Evolutionary conservation across 2,329 filamentous ascomycete species (phyloP).

Genomic region (Epichloe festucae): DNA sequence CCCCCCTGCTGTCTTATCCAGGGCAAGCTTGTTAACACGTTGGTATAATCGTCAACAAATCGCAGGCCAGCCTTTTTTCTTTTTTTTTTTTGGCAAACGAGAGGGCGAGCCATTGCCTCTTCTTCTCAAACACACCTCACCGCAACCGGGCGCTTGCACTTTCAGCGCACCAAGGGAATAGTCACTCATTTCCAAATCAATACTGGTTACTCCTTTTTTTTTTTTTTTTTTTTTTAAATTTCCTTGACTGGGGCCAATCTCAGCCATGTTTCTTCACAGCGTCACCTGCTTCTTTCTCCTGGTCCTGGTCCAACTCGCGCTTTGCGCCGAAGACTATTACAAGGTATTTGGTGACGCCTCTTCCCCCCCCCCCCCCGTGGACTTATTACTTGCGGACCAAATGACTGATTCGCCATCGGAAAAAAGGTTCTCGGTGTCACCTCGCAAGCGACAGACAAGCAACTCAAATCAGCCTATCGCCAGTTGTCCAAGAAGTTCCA

Average conservation of each 20-base stretch:
- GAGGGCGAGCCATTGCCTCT: not conserved
- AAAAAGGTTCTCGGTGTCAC: conserved; percentile 63
- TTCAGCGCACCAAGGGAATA: conserved; percentile 1
- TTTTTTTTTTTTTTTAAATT: not conserved
- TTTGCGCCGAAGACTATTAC: conserved; percentile 63
- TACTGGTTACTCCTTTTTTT: not conserved
- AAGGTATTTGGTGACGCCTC: conserved; percentile 38
- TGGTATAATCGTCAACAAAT: conserved; percentile 12
- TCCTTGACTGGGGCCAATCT: conserved; percentile 7
- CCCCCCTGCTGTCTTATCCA: not conserved
- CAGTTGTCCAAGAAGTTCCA: conserved; percentile 90
- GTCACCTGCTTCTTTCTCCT: conserved; percentile 39
- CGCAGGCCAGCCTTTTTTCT: not conserved
- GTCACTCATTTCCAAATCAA: not conserved
- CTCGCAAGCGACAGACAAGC: conserved; percentile 66
- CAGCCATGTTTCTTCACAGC: conserved; percentile 39
- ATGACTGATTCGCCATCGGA: not conserved
- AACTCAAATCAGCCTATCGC: conserved; percentile 90
- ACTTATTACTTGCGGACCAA: not conserved
- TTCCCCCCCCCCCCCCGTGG: too few relatives aligned
- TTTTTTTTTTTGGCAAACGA: not conserved
- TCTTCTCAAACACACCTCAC: not conserved
- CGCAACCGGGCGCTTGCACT: conserved; percentile 4
- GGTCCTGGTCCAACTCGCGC: conserved; percentile 38
- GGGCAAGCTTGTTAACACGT: conserved; percentile 22